Base-by-base conservation (phyloP, 2,329 filamentous ascomycete species). In the Ophiosphaerella narmari region DNA sequence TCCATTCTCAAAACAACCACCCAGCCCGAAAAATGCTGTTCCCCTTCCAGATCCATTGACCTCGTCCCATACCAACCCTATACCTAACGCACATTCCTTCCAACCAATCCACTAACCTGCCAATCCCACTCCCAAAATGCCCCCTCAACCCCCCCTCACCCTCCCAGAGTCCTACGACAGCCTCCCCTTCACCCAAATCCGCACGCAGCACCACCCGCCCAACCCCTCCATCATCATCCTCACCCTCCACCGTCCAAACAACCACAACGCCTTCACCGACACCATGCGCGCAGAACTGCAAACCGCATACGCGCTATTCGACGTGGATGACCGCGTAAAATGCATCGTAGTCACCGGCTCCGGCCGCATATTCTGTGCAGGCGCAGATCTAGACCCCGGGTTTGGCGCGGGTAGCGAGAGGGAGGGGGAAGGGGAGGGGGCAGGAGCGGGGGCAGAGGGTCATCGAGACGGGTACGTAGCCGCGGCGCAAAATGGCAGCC, bases 241-340 rank as follows among this genome's bases (percentile, higher is more conserved):
- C 31, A 82, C 82, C 2, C 80, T 90, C 35, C 78, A 87, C 73
- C 83, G 88, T 14, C 87, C 87, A 0, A 70, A 75, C 9, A 83
- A 84, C 51, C 79, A 86, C 73, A 90, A 90, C 79, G 86, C 85
- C 52, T 89, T 90, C 72, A 89, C 85, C 3, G 75, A 79, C 16
- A 76, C 73, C 12, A 89, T 90, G 85, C 81, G 82, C 61, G 63
- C 73, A 13, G 86, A 87, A 60, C 77, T 90, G 26, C 79, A 83
- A 50, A 57, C 72, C 3, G 83, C 82, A 11, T 81, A 80, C 57
- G 66, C 62, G 44, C 75, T 78, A 60, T 78, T 83, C 62, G 79
- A 83, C 53, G 68, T 77, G 21, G 82, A 85, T 51, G 77, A 81
- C 45, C 75, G 81, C 5, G 81, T 84, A 23, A 81, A 80, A 55